Percentiles rank a stretch among this genome's conserved stretches.
Evolutionary conservation across 2,329 filamentous ascomycete genomes (phyloP).

Genomic region (Pseudocercospora musae): DNA sequence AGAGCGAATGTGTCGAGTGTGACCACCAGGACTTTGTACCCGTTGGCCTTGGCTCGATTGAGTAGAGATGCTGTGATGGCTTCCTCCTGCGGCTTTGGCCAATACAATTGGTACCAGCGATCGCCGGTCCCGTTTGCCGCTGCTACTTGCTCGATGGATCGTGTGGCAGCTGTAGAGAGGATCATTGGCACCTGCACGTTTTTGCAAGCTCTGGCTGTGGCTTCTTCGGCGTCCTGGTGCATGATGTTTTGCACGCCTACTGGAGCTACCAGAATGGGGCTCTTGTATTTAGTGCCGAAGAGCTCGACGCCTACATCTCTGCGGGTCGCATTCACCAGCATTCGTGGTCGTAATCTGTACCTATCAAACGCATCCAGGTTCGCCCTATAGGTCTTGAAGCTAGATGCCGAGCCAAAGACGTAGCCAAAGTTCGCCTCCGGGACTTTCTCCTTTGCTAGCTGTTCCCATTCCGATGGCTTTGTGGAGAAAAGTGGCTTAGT

Average conservation of each 20-base stretch:
- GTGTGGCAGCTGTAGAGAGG: slow-evolving; percentile 62
- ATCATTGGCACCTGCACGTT: slow-evolving; percentile 63
- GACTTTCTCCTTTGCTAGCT: slow-evolving; percentile 34
- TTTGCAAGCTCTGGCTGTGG: slow-evolving; percentile 60
- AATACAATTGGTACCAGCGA: slow-evolving; percentile 57
- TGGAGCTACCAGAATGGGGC: slow-evolving; percentile 62
- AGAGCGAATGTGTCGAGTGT: slow-evolving; percentile 70
- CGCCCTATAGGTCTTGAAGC: slow-evolving; percentile 36
- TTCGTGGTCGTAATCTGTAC: slow-evolving; percentile 40
- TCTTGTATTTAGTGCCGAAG: slow-evolving; percentile 44
- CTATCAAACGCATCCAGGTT: slow-evolving; percentile 41
- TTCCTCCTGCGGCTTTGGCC: slow-evolving; percentile 59
- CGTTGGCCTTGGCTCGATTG: slow-evolving; percentile 57
- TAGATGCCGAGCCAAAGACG: slow-evolving; percentile 39
- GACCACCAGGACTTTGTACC: slow-evolving; percentile 65
- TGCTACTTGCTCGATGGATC: slow-evolving; percentile 65
- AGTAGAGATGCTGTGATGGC: slow-evolving; percentile 64
- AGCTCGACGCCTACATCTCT: slow-evolving; percentile 29
- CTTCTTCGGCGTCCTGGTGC: slow-evolving; percentile 63
- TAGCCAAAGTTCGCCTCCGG: slow-evolving; percentile 41
- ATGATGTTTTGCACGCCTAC: slow-evolving; percentile 68
- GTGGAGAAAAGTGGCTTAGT: slow-evolving; percentile 41
- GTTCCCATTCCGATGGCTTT: slow-evolving; percentile 41
- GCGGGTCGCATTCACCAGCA: slow-evolving; percentile 40
- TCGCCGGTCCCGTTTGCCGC: slow-evolving; percentile 49